Evolutionary conservation across 768 basidiomycete genomes (phyloP).

Genomic region (Lepiota venenata): DNA sequence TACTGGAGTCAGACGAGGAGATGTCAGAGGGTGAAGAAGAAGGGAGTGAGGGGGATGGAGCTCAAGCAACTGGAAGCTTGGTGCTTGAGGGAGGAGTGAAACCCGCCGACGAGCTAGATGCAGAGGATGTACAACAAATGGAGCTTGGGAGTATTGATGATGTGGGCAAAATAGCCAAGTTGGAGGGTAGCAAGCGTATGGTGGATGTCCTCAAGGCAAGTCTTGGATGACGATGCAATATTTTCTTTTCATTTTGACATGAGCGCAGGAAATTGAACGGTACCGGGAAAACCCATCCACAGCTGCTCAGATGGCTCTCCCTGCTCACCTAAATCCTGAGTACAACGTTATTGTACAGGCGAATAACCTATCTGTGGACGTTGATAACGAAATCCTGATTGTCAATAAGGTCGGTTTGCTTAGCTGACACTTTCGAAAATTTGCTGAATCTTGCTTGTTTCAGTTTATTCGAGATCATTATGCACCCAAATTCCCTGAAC

Average conservation of each 20-base stretch:
- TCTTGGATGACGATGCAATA: not conserved
- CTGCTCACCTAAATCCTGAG: slow-evolving; percentile 89
- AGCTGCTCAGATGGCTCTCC: slow-evolving; percentile 71
- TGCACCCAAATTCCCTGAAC: slow-evolving; percentile 90
- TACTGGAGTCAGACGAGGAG: slow-evolving; percentile 43
- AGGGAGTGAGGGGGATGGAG: slow-evolving; percentile 43
- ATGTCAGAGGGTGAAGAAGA: slow-evolving; percentile 37
- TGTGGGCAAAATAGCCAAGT: slow-evolving; percentile 83
- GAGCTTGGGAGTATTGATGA: slow-evolving; percentile 84
- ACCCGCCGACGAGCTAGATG: slow-evolving; percentile 95
- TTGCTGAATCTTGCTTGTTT: slow-evolving; percentile 13
- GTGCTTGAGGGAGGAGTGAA: slow-evolving; percentile 84
- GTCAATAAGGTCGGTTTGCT: slow-evolving; percentile 78
- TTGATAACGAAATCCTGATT: slow-evolving; percentile 96
- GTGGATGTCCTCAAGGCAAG: slow-evolving; percentile 77
- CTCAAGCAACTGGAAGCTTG: slow-evolving; percentile 49
- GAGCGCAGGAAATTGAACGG: slow-evolving; percentile 78
- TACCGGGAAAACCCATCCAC: slow-evolving; percentile 80
- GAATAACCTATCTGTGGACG: slow-evolving; percentile 96
- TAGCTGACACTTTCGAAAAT: slow-evolving; percentile 1
- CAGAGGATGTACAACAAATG: slow-evolving; percentile 93
- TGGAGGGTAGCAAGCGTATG: slow-evolving; percentile 87
- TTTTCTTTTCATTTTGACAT: not conserved
- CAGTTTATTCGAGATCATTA: slow-evolving; percentile 99
- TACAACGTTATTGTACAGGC: slow-evolving; percentile 96